phyloP scores from a whole-genome alignment of 306 rosid species.

The Cicer chorassanicum region DNA sequence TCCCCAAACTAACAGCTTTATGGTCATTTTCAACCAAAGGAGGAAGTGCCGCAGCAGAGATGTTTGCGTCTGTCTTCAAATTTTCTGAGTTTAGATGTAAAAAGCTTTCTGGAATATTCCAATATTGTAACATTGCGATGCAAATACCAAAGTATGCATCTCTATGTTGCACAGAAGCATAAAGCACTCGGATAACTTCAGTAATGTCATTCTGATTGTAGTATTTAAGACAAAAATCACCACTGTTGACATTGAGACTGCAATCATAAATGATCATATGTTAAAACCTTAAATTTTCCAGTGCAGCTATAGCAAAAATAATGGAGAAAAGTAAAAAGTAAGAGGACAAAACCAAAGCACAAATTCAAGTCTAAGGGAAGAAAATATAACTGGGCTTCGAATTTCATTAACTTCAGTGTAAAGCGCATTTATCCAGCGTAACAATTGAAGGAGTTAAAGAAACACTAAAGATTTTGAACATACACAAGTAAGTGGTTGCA shows the following conservation, averaged over 20 bases:
- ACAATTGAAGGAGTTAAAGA: constrained; percentile 29
- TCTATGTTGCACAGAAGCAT: constrained; percentile 58
- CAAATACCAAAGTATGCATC: constrained; percentile 59
- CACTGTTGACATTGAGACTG: constrained; percentile 62
- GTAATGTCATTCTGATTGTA: constrained; percentile 75
- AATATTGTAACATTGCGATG: constrained; percentile 60
- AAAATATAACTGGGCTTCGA: constrained; percentile 17
- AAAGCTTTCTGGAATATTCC: constrained; percentile 70
- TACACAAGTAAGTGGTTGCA: constrained; percentile 93
- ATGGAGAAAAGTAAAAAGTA: neutral
- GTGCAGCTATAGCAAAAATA: constrained; percentile 6
- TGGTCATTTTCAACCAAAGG: constrained; percentile 44
- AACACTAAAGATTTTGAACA: constrained; percentile 55
- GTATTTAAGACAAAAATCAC: constrained; percentile 65
- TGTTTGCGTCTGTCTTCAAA: constrained; percentile 38
- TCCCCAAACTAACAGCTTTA: constrained; percentile 29
- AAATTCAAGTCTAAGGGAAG: constrained; percentile 11
- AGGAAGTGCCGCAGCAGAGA: constrained; percentile 40
- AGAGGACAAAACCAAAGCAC: constrained; percentile 24
- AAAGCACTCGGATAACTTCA: constrained; percentile 62
- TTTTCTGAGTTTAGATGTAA: constrained; percentile 43
- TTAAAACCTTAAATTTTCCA: constrained; percentile 28
- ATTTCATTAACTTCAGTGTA: constrained; percentile 25
- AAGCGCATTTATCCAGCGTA: constrained; percentile 25
- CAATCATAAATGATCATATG: constrained; percentile 47